These are phyloP conservation scores for Nicotiana undulata DNA, from an alignment of 257 asterid species.

Conservation along the genomic window DNA sequence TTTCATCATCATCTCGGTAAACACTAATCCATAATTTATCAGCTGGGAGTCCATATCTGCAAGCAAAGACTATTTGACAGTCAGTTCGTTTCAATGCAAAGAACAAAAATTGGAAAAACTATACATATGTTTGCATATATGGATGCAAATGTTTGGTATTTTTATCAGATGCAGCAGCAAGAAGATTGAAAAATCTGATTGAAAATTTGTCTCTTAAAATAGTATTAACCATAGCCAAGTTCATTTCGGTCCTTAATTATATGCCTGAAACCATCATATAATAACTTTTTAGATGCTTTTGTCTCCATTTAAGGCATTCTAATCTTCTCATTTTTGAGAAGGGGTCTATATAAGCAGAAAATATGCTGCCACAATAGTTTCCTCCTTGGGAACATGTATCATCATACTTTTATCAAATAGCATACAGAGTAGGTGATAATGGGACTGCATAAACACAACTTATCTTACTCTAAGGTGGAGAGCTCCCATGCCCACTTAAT, in stretches of 20 bases:
- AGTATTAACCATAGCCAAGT: neutral
- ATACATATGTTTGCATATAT: neutral
- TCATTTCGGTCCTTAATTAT: neutral
- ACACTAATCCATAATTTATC: constrained; percentile 84
- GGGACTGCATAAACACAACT: neutral
- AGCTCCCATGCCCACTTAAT: constrained; percentile 99
- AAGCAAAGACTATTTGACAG: constrained; percentile 3
- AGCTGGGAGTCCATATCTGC: constrained; percentile 66
- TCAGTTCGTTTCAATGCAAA: constrained; percentile 1
- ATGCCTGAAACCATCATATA: neutral
- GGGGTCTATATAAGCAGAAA: neutral
- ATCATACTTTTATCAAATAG: neutral
- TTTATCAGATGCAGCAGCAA: neutral
- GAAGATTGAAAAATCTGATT: neutral
- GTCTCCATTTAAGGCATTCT: neutral
- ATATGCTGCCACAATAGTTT: neutral
- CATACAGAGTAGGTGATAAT: neutral
- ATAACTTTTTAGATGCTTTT: neutral
- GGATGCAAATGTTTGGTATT: neutral
- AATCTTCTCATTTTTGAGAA: neutral
- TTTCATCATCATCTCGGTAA: constrained; percentile 73
- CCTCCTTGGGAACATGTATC: neutral
- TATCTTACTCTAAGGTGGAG: constrained; percentile 63
- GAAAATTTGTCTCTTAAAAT: neutral
- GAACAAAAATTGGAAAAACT: neutral